Conservation (phyloP, 2,329 filamentous ascomycete species). For the Camptophora hylomeconis region DNA sequence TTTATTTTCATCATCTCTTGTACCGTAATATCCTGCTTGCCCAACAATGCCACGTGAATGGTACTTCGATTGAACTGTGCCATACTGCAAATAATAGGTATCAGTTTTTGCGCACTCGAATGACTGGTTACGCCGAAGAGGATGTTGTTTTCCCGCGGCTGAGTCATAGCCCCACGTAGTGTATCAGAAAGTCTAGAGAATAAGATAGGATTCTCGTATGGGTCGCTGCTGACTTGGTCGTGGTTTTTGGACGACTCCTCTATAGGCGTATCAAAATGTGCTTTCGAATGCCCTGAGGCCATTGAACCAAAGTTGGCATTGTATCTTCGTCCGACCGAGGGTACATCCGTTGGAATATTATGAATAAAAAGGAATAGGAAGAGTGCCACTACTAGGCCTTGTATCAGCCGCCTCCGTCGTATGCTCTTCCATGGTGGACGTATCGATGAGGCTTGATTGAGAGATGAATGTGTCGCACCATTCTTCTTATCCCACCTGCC, state of each 20-base stretch:
- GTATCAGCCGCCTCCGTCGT: conserved; percentile 36
- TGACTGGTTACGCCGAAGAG: conserved; percentile 68
- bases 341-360: conserved; percentile 44
- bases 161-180: conserved; percentile 6
- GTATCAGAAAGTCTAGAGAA: conserved; percentile 48
- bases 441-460: conserved; percentile 3
- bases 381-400: conserved; percentile 35
- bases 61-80: conserved; percentile 51
- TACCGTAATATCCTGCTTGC: conserved; percentile 56
- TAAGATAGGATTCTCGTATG: conserved; percentile 56
- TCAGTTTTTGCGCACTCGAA: conserved; percentile 55
- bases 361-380: conserved; percentile 52
- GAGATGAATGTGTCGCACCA: conserved; percentile 4
- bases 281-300: no score
- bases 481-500: conserved; percentile 10
- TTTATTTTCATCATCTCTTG: conserved; percentile 63
- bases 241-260: conserved; percentile 6
- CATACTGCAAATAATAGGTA: conserved; percentile 85
- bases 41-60: conserved; percentile 73
- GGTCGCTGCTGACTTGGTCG: neutral
- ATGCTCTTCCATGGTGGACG: conserved; percentile 20
- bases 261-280: no score
- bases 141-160: conserved; percentile 51
- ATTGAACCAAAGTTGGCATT: no score
- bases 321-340: conserved; percentile 22